Evolutionary conservation across 2,329 filamentous ascomycete species (phyloP), one percentile per base, ranked within the genome.

Genomic region (Penicillium sp.): DNA sequence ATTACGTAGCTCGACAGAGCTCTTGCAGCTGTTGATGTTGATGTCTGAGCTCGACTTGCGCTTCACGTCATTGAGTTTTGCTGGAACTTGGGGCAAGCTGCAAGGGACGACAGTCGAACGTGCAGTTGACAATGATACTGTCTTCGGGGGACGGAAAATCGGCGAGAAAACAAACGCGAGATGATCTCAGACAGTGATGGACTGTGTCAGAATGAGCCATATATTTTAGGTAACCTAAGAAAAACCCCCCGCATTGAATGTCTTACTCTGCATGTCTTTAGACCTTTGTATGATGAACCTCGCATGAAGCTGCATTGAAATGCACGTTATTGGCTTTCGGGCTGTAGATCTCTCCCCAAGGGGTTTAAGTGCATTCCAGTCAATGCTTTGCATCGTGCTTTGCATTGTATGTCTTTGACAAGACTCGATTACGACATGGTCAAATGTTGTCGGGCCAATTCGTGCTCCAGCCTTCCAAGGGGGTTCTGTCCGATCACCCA

Each of bases 81-180:
- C 44, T 52, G 49, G 13, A 18, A 47, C 44, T 39, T 29, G 35
- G 4, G 13, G 27, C 7, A 39, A 23, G 13, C 51, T 56, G 56
- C 51, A 60, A 59, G 55, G 56, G 58, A 54, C 48, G 18, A 10
- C 4, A 12, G 37, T 44, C 40, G 42, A 60, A 59, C 55, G 53
- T 59, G 55, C 43, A 47, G 43, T 46, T 29, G 18, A 49, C n/a
- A 49, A 49, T 40, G 43, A 44, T 38, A 29, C 33, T 44, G 41
- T 50, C 51, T 58, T 56, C 51, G 54, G 53, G 53, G 56, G 47
- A 53, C 33, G 49, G 15, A 6, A 29, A 39, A 12, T 43, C 42
- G 18, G 47, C 42, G 23, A 48, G 18, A 31, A 8, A 45, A 37
- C 15, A 46, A 10, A 39, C 50, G 49, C 50, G 33, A n/a, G 32